Percentiles rank a stretch among this genome's conserved stretches.
phyloP scores from a whole-genome alignment of 768 basidiomycete species.

The Tricholoma flavovirens region DNA sequence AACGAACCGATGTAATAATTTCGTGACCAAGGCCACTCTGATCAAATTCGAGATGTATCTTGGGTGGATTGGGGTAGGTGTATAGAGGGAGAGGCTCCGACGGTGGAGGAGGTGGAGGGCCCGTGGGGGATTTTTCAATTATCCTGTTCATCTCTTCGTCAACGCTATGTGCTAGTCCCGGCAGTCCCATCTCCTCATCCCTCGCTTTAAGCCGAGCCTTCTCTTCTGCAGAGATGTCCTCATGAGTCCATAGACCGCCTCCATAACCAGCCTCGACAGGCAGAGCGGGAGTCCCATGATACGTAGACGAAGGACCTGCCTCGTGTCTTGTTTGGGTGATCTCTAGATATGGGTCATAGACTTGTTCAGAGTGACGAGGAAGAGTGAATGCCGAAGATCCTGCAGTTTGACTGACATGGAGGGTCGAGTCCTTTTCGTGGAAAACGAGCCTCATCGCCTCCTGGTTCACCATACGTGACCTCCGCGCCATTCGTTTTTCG shows the following conservation, averaged over 20 bases:
- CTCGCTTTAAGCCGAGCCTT: constrained; percentile 21
- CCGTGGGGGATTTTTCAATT: constrained; percentile 8
- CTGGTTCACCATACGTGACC: constrained; percentile 29
- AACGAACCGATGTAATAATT: too few relatives aligned
- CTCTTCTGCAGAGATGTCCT: constrained; percentile 27
- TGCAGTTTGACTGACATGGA: constrained; percentile 15
- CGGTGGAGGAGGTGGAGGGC: constrained; percentile 3
- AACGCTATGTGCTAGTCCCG: neutral
- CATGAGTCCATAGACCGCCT: constrained; percentile 31
- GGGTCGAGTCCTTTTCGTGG: constrained; percentile 13
- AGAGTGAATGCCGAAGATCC: neutral
- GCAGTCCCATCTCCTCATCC: constrained; percentile 11
- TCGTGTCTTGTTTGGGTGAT: constrained; percentile 12
- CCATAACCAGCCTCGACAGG: constrained; percentile 29
- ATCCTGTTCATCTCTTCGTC: constrained; percentile 10
- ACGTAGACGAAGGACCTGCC: constrained; percentile 2
- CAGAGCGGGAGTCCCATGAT: constrained; percentile 9
- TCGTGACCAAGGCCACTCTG: too few relatives aligned
- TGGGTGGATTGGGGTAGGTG: constrained; percentile 5
- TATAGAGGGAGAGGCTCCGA: constrained; percentile 18
- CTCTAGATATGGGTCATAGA: constrained; percentile 38
- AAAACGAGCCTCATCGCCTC: constrained; percentile 30
- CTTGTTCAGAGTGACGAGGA: constrained; percentile 13
- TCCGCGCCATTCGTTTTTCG: constrained; percentile 42
- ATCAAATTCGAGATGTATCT: neutral